Base-by-base conservation (phyloP, 2,329 filamentous ascomycete genomes). In the Pseudogymnoascus sp. region DNA sequence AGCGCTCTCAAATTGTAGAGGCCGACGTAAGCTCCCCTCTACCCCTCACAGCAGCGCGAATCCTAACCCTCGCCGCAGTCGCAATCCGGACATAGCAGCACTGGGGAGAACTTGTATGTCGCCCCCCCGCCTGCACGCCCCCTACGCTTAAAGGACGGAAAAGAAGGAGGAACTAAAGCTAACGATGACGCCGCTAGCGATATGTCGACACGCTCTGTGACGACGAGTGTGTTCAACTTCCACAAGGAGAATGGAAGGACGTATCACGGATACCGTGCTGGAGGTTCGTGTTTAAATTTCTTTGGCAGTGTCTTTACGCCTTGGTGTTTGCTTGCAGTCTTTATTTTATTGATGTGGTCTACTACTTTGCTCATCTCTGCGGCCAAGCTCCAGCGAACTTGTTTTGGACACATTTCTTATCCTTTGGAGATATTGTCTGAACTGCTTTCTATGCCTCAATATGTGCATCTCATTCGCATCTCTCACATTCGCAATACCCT, bases 191-290 rank as follows among this genome's bases (percentile, higher is more conserved):
- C 27, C 2, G 25, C 15, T 15, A 52, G 45, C 45, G 45, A 52
- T 13, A 9, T 52, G 27, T 67, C 65, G 37, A 63, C 64, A 4
- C 42, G 61, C 5, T 67, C 65, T 7, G 39, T 67, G 36, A 63
- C 61, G 12, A 48, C 59, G 21, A 64, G 60, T 40, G 63, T 67
- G 5, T 70, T 64, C 35, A 61, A 62, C 21, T 70, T 65, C 55
- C 62, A 67, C 18, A 65, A 65, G 59, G 69, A 70, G 37, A 69
- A 70, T 60, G 69, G 69, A 15, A 62, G 69, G 35, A 70, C 68
- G 36, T 70, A 70, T 63, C 68, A 70, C 64, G 65, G 66, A 12
- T 70, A 67, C 59, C 67, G 66, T 60, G 66, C 67, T 15, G 67
- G 67, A 45, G 61, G 61, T 66, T 45, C 60, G 36, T 52, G n/a